Evolutionary conservation across 2,329 filamentous ascomycete genomes (phyloP).

Genomic region (Aureobasidium sp.): DNA sequence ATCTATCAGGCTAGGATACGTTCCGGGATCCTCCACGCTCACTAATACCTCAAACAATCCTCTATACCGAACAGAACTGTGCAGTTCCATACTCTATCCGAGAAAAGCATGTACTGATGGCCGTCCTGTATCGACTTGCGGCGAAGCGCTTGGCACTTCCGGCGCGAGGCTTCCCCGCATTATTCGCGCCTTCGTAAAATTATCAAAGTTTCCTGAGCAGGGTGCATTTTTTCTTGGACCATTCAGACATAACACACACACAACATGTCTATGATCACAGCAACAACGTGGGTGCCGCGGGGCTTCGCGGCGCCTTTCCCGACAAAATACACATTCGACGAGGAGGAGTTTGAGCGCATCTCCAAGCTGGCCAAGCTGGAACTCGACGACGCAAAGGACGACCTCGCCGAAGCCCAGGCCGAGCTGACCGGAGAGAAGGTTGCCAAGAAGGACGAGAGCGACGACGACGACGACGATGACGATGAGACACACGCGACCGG

Average conservation of each 20-base stretch:
- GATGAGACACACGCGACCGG: conserved; percentile 22
- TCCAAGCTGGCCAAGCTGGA: conserved; percentile 52
- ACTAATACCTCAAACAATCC: not conserved
- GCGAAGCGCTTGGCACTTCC: conserved; percentile 3
- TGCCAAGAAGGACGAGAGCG: conserved; percentile 34
- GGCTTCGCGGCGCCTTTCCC: conserved; percentile 45
- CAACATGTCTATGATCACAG: conserved; percentile 50
- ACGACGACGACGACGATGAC: conserved; percentile 60
- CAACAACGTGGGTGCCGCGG: conserved; percentile 47
- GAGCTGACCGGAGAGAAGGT: conserved; percentile 25
- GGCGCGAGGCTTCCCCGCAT: not conserved
- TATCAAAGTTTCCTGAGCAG: conserved; percentile 1
- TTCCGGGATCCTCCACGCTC: too few relatives aligned
- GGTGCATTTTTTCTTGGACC: not conserved
- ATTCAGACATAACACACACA: not conserved
- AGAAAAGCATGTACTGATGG: not conserved
- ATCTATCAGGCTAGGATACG: accelerated
- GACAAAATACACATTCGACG: conserved; percentile 44
- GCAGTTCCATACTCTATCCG: not conserved
- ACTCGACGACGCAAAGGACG: conserved; percentile 86
- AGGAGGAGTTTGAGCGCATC: conserved; percentile 46
- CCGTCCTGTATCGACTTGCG: not conserved
- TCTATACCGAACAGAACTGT: not conserved
- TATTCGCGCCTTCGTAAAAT: not conserved
- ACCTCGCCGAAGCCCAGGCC: conserved; percentile 61